These are phyloP conservation scores for Aspergillus sp. DNA, from an alignment of 2,329 filamentous ascomycete species.

Conservation along the genomic window DNA sequence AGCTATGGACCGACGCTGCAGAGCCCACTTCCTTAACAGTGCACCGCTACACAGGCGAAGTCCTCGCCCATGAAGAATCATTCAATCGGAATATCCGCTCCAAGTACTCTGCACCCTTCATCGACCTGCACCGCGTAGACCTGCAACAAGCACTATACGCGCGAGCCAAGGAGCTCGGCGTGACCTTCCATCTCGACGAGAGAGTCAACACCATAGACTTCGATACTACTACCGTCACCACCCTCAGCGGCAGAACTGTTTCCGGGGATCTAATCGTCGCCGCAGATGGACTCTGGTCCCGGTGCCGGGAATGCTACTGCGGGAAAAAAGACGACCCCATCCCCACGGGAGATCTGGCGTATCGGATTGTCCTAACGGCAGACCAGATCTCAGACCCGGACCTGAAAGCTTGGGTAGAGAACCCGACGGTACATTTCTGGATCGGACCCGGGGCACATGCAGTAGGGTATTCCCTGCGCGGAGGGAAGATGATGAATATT, in stretches of 20 bases:
- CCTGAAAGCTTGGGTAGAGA: slow-evolving; percentile 55
- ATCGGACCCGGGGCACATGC: slow-evolving; percentile 63
- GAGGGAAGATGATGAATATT: slow-evolving; percentile 64
- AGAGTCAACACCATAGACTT: slow-evolving; percentile 49
- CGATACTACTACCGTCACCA: slow-evolving; percentile 31
- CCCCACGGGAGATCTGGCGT: slow-evolving; percentile 66
- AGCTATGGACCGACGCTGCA: slow-evolving; percentile 32
- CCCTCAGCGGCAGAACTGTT: slow-evolving; percentile 46
- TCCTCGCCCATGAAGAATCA: slow-evolving; percentile 50
- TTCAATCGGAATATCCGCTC: slow-evolving; percentile 56
- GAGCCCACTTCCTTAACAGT: slow-evolving; percentile 37
- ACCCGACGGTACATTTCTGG: slow-evolving; percentile 62
- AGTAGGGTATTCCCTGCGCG: slow-evolving; percentile 61
- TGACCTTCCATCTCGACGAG: slow-evolving; percentile 52
- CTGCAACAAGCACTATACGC: slow-evolving; percentile 57
- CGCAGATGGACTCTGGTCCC: slow-evolving; percentile 66
- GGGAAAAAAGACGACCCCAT: slow-evolving; percentile 51
- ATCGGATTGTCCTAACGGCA: slow-evolving; percentile 58
- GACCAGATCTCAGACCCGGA: slow-evolving; percentile 55
- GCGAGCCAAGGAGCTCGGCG: slow-evolving; percentile 56
- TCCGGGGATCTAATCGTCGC: slow-evolving; percentile 61
- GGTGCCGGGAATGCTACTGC: slow-evolving; percentile 54
- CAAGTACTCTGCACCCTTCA: slow-evolving; percentile 60
- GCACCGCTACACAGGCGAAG: slow-evolving; percentile 35
- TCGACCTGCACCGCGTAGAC: slow-evolving; percentile 64